Percentiles rank a stretch among this genome's conserved stretches.
Conservation (phyloP, 2,329 filamentous ascomycete species). For the Alternaria viburni region DNA sequence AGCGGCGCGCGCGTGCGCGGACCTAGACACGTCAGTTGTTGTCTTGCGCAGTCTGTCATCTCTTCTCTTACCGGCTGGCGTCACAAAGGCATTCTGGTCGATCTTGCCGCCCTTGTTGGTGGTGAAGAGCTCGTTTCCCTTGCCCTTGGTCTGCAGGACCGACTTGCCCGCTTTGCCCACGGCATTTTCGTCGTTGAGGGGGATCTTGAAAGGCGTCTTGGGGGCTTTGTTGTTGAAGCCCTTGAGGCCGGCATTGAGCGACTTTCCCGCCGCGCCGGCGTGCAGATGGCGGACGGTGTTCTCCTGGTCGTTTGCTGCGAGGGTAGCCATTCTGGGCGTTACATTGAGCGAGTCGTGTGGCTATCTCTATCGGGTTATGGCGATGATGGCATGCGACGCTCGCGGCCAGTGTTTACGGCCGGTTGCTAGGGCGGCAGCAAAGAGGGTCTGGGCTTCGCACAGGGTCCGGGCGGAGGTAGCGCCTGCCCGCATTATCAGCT, state of each 20-base stretch:
- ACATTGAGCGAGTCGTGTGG: conserved; percentile 38
- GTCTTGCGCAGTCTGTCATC: background rate
- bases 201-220: conserved; percentile 81
- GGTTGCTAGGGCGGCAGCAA: conserved; percentile 31
- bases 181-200: conserved; percentile 87
- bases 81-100: conserved; percentile 73
- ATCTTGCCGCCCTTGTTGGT: conserved; percentile 59
- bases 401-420: conserved; percentile 33
- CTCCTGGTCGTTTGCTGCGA: conserved; percentile 81
- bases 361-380: conserved; percentile 8
- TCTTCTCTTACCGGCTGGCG: conserved; percentile 72
- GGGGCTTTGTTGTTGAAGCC: conserved; percentile 68
- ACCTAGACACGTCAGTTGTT: conserved; percentile 10
- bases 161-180: conserved; percentile 67
- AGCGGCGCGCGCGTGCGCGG: conserved; percentile 75
- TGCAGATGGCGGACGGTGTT: conserved; percentile 81
- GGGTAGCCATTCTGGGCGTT: conserved; percentile 64
- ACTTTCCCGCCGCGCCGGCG: conserved; percentile 72
- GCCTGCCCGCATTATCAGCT: conserved; percentile 39
- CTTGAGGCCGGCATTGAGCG: conserved; percentile 69
- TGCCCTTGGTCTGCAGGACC: conserved; percentile 61
- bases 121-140: conserved; percentile 60
- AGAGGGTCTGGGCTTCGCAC: conserved; percentile 16
- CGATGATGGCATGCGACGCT: background rate
- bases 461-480: conserved; percentile 22